These are phyloP conservation scores for Lecanosticta acicola DNA, from an alignment of 2,329 filamentous ascomycete genomes.

Conservation along the genomic window DNA sequence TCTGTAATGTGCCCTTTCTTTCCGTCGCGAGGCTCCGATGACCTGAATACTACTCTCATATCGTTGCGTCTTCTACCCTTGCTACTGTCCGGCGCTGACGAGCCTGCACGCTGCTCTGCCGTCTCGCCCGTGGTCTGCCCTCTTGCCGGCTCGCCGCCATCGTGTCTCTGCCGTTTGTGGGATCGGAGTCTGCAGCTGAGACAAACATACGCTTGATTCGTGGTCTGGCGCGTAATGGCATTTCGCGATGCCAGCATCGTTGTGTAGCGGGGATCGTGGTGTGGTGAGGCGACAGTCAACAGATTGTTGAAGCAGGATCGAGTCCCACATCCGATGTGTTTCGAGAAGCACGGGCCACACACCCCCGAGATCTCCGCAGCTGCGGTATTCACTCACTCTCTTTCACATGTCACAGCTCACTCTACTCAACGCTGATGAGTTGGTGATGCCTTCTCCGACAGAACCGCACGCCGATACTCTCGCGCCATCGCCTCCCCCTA, in stretches of 20 bases:
- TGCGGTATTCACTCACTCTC: background rate
- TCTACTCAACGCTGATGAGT: background rate
- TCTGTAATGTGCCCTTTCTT: too few relatives aligned
- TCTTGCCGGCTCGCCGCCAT: background rate
- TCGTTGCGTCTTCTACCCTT: too few relatives aligned
- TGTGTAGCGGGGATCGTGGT: background rate
- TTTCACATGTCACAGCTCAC: background rate
- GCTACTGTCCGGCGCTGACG: too few relatives aligned
- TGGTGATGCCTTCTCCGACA: background rate
- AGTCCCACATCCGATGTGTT: background rate
- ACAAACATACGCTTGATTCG: conserved; percentile 20
- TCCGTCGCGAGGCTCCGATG: too few relatives aligned
- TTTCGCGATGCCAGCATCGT: conserved; percentile 17
- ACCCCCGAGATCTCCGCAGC: background rate
- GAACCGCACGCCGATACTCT: background rate
- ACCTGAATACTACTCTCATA: too few relatives aligned
- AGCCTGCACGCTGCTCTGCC: too few relatives aligned
- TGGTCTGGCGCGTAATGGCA: conserved; percentile 8
- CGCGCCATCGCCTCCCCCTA: background rate
- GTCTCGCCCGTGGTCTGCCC: too few relatives aligned
- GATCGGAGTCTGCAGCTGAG: conserved; percentile 20
- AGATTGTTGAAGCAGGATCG: too few relatives aligned
- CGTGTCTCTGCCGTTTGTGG: background rate
- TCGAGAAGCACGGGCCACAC: conserved; percentile 2
- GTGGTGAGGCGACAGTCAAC: too few relatives aligned